Evolutionary conservation across 2,329 filamentous ascomycete species (phyloP), one percentile per base, ranked within the genome.

Genomic region (Epichloe sibirici): DNA sequence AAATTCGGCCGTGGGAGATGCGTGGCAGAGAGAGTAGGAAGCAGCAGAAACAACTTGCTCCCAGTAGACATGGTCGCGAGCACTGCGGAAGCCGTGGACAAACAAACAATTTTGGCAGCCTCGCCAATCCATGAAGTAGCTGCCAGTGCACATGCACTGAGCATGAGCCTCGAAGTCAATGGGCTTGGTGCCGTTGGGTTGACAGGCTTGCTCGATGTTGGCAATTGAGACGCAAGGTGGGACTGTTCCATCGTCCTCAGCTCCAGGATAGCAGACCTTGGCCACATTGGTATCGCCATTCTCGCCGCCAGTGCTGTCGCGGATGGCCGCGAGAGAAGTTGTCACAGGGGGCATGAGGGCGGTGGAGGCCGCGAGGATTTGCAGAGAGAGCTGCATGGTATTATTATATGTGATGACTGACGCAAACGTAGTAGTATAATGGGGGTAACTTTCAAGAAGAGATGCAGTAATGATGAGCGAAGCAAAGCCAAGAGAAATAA

Each of bases 101-200:
- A 62, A 62, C 13, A 72, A 62, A 57, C 71, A 75, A 35, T 64
- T 55, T 35, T 71, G 66, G 59, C 71, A 75, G 49, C 64, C 68
- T 9, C 62, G 51, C 70, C 71, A 74, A 54, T 73, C 68, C 31
- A 55, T 39, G 60, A 75, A 75, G 63, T 66, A 73, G 52, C 63
- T 67, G 39, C 71, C 68, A 9, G 59, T 60, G 61, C 72, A 75
- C 63, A 73, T 70, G 61, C 71, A 71, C 57, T 64, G 56, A 44
- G 63, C 62, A 55, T 69, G 64, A 23, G 57, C 62, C 43, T 58
- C 54, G 49, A 54, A 54, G 53, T 63, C 52, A 21, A 58, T 49
- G 5, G 61, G 38, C 4, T 57, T 48, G 2, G 60, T 64, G 45
- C 63, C 62, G 47, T 65, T 65, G 53, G 63, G 60, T 35, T 51